phyloP scores from a whole-genome alignment of 2,329 filamentous ascomycete species.

The Ilyonectria destructans region DNA sequence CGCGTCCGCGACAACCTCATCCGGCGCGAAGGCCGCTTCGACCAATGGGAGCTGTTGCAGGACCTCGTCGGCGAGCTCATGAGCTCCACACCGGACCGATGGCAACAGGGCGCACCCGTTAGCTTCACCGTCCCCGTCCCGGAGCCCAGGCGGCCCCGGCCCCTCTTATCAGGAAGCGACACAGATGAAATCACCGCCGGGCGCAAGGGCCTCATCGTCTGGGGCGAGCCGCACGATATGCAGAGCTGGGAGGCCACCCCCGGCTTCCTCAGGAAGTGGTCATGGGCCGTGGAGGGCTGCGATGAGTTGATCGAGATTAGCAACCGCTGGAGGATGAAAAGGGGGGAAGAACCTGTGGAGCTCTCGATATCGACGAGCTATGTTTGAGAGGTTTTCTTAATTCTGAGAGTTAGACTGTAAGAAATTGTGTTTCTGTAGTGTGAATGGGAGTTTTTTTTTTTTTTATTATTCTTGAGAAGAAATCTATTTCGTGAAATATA shows the following conservation, averaged over 20 bases:
- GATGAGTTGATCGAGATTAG: constrained; percentile 14
- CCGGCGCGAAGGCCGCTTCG: constrained; percentile 1
- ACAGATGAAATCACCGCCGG: constrained; percentile 6
- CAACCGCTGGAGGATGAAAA: constrained; percentile 22
- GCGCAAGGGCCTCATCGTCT: constrained; percentile 19
- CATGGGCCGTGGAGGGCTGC: constrained; percentile 26
- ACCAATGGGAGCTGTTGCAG: constrained; percentile 5
- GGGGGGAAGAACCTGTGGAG: constrained; percentile 17
- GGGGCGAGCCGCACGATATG: constrained; percentile 20
- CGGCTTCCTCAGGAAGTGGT: constrained; percentile 22
- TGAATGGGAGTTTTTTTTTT: not conserved
- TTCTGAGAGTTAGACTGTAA: not conserved
- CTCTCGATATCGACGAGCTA: not conserved
- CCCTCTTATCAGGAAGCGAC: not conserved
- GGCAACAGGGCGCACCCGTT: not conserved
- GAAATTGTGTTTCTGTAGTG: not conserved
- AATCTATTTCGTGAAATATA: not conserved
- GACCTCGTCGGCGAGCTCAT: constrained; percentile 11
- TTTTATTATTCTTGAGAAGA: too few relatives aligned
- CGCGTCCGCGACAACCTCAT: constrained; percentile 16
- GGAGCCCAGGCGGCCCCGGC: not conserved
- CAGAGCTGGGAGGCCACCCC: constrained; percentile 22
- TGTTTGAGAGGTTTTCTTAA: not conserved
- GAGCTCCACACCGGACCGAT: not conserved
- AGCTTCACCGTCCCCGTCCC: not conserved